A percentile compares a stretch with the other conserved stretches of the same genome.
Conservation (phyloP, 352 stramenopile species). For the Phytopythium cucurbitacearum region DNA sequence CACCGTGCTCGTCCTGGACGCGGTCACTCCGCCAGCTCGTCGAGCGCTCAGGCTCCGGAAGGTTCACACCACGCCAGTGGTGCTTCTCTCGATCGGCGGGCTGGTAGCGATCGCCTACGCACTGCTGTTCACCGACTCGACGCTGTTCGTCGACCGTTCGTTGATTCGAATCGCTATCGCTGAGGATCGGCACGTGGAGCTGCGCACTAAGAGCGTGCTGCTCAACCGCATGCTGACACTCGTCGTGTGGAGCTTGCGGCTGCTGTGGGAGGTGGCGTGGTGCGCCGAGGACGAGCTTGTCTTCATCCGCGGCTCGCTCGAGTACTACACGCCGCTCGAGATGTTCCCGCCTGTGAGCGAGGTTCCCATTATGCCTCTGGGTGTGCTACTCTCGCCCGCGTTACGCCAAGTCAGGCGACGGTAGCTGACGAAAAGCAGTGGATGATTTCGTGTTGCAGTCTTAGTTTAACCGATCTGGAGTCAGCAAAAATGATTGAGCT, state of each 20-base stretch:
- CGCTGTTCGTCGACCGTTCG: conserved; percentile 23
- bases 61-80: conserved; percentile 15
- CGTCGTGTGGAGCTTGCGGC: conserved; percentile 31
- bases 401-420: no score
- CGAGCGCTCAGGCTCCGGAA: conserved; percentile 17
- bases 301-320: conserved; percentile 30
- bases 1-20: conserved; percentile 21
- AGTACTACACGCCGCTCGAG: conserved; percentile 40
- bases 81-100: conserved; percentile 9
- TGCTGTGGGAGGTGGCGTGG: conserved; percentile 26
- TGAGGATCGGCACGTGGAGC: conserved; percentile 9
- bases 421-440: no score
- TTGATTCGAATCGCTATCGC: conserved; percentile 16
- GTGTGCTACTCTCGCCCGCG: no score
- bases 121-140: conserved; percentile 20
- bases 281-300: conserved; percentile 33
- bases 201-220: conserved; percentile 33
- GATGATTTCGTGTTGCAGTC: no score
- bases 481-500: no score
- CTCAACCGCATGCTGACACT: conserved; percentile 39
- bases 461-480: no score
- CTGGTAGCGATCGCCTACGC: conserved; percentile 24
- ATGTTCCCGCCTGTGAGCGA: conserved; percentile 21
- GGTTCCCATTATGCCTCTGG: no score
- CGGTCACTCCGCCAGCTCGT: conserved; percentile 15